phyloP scores from a whole-genome alignment of 257 asterid genomes.

The Solanum commersonii region DNA sequence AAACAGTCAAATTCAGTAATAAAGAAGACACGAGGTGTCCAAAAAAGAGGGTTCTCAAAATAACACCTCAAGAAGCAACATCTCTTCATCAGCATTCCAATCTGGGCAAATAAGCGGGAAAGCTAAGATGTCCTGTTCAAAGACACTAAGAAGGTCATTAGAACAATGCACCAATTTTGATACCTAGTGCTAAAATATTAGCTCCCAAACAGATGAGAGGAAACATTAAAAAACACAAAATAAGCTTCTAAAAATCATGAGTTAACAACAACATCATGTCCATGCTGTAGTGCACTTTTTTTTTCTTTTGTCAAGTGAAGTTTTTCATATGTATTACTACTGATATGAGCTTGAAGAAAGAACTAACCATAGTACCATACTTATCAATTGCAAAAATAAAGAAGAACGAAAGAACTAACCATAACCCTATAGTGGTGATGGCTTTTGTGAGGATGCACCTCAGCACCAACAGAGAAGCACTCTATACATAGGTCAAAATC shows the following conservation, averaged over 20 bases:
- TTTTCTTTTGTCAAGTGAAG: not conserved
- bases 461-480: slow-evolving; percentile 87
- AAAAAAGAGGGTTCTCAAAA: not conserved
- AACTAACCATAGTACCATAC: not conserved
- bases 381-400: not conserved
- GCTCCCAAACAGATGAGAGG: not conserved
- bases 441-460: slow-evolving; percentile 80
- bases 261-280: not conserved
- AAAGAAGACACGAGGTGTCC: not conserved
- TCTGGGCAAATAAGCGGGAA: slow-evolving; percentile 79
- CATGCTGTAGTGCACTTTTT: not conserved
- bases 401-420: slow-evolving; percentile 33
- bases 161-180: not conserved
- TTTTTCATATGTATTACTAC: not conserved
- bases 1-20: not conserved
- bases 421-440: slow-evolving; percentile 68
- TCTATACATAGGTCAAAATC: slow-evolving; percentile 85
- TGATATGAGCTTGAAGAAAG: not conserved
- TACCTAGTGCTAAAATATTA: not conserved
- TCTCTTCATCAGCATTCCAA: slow-evolving; percentile 92
- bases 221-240: not conserved
- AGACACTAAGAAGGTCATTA: slow-evolving; percentile 13
- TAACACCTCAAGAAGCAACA: slow-evolving; percentile 79
- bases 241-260: not conserved
- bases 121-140: slow-evolving; percentile 53